Percentiles rank a stretch among this genome's conserved stretches.
These are phyloP conservation scores for Penicillium janthinellum DNA, from an alignment of 2,329 filamentous ascomycete species.

Conservation along the genomic window DNA sequence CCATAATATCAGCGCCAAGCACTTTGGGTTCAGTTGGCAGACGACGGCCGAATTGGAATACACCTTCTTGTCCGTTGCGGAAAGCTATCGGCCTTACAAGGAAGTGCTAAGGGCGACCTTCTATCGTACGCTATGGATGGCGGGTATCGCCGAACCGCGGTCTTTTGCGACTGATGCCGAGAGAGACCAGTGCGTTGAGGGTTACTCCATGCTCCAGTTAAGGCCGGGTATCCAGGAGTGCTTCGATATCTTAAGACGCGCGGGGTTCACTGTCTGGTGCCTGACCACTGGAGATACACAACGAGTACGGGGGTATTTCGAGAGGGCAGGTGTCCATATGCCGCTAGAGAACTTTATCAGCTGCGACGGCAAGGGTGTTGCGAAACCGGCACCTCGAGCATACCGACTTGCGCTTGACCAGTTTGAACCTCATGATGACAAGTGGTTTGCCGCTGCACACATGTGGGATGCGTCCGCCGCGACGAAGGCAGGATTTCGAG, in stretches of 20 bases:
- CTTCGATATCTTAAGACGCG: constrained; percentile 46
- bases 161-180: constrained; percentile 44
- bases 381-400: constrained; percentile 53
- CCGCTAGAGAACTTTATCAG: constrained; percentile 53
- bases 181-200: constrained; percentile 40
- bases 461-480: constrained; percentile 62
- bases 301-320: constrained; percentile 57
- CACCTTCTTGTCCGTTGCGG: constrained; percentile 48
- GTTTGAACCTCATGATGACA: constrained; percentile 43
- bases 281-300: constrained; percentile 56
- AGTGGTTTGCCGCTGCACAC: constrained; percentile 62
- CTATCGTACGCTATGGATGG: constrained; percentile 47
- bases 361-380: constrained; percentile 54
- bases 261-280: constrained; percentile 57
- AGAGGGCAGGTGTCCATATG: constrained; percentile 52
- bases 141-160: constrained; percentile 44
- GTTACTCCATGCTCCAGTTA: constrained; percentile 38
- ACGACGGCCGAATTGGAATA: constrained; percentile 49
- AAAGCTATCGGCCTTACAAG: constrained; percentile 45
- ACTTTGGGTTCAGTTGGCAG: constrained; percentile 50
- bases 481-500: constrained; percentile 53
- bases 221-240: constrained; percentile 41
- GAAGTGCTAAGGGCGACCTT: constrained; percentile 45
- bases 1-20: constrained; percentile 35
- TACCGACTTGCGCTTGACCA: constrained; percentile 50